Base-by-base conservation (phyloP, 1,284 basidiomycete genomes). In the Puccinia polysora region DNA sequence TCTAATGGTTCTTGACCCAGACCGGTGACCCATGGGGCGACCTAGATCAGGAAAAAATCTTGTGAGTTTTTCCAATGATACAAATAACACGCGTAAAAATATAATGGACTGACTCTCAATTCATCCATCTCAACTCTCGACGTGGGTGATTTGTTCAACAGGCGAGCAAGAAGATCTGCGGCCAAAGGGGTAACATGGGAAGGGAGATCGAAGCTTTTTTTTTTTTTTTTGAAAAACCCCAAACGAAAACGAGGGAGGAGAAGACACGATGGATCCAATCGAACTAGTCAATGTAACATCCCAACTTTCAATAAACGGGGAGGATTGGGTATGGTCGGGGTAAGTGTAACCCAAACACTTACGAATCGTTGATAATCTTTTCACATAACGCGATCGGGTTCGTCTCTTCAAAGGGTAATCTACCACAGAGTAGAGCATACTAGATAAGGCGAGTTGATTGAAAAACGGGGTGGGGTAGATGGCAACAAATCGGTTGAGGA, bases 311-410 rank as follows among this genome's bases (percentile, higher is more conserved):
- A 45, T n/a, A 45, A 45, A 45, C 40, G 40, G 40, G n/a, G 10
- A n/a, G n/a, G n/a, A 45, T 10, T 45, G 40, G 10, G n/a, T n/a
- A n/a, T n/a, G n/a, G n/a, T n/a, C n/a, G n/a, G n/a, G n/a, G n/a
- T n/a, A n/a, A n/a, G n/a, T 20, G 28, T 55, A 12, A 55, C 15
- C 34, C 3, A n/a, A n/a, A n/a, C n/a, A 43, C 36, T 55, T 12
- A 65, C 64, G 64, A 28, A 25, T 65, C 64, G 32, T 65, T 65
- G 4, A 65, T 53, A 38, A 65, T 65, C 36, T 53, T 52, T 4
- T 65, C 36, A 20, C 32, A 52, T 15, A 65, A 32, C 38, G 25
- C 25, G 20, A 65, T 49, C 23, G 20, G 64, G 32, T 65, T 53
- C 8, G 20, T 8, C 25, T 36, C 64, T 23, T 65, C 64, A 38